Base-by-base conservation (phyloP, 176 grass and related monocot genomes). In the Oryza punctata region DNA sequence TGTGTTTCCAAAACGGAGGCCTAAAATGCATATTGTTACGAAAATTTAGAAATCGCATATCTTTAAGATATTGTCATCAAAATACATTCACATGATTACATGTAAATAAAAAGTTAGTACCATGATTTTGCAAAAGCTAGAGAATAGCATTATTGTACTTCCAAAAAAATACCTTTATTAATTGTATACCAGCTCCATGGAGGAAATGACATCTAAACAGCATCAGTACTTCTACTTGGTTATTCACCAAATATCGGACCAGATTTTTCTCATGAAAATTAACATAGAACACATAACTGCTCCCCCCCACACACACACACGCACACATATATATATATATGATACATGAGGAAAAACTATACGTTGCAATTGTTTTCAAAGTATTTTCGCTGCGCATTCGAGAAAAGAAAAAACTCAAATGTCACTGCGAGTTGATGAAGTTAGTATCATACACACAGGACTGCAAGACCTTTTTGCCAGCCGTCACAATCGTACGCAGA, bases 1-100 rank as follows among this genome's bases (percentile, higher is more conserved):
- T 2, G 10, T 43, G 41, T 43, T 43, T 1, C 0, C 0, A 2
- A 43, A 10, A 43, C 0, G 1, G 37, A 0, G 0, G 0, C 0
- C 7, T 38, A 38, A 38, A 38, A 38, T 38, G 37, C 37, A 38
- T 38, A 38, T 38, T 38, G 37, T 54, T 19, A 54, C 6, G 6
- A 19, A 54, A 54, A 54, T 8, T 54, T 21, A 54, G 50, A 54
- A 54, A 21, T 54, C 21, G 1, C 18, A 21, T 54, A 8, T 54
- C 50, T 18, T 54, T 18, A 21, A 50, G 3, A 18, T 5, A 0
- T 18, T 50, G 15, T 50, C 47, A 16, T 50, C 47, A 54, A 54
- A 54, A 54, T 54, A 0, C 18, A 6, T 54, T 7, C 0, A 7
- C 18, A 54, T 54, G 45, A 47, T 47, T 45, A 45, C 44, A 50